Evolutionary conservation across 2,329 filamentous ascomycete genomes (phyloP).

Genomic region (Malbranchea zuffiana): DNA sequence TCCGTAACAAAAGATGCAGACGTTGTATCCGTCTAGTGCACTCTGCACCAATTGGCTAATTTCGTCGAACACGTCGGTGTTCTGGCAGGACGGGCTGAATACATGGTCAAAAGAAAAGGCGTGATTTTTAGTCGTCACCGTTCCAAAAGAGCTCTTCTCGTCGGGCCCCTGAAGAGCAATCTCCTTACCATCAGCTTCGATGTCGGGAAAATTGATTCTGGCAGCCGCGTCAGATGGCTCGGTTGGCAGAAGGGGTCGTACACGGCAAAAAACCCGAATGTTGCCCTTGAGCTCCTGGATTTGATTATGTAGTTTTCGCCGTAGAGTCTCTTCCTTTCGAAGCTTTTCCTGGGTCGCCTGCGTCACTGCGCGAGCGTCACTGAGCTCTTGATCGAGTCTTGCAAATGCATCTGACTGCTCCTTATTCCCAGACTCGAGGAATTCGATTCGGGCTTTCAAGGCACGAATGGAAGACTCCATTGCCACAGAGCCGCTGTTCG

Average conservation of each 20-base stretch:
- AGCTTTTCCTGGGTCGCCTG: conserved; percentile 68
- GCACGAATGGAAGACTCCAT: conserved; percentile 67
- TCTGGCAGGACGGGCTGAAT: conserved; percentile 66
- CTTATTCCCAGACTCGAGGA: conserved; percentile 80
- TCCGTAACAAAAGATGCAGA: conserved; percentile 97
- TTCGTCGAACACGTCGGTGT: conserved; percentile 83
- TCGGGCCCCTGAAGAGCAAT: conserved; percentile 74
- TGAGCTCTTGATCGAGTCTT: conserved; percentile 66
- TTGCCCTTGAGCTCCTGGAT: conserved; percentile 97
- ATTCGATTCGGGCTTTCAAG: conserved; percentile 71
- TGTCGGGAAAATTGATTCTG: conserved; percentile 67
- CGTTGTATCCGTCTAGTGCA: conserved; percentile 93
- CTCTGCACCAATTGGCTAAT: conserved; percentile 96
- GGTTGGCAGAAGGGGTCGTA: conserved; percentile 59
- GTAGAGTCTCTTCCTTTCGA: conserved; percentile 79
- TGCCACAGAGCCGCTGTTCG: conserved; percentile 50
- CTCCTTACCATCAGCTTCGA: conserved; percentile 71
- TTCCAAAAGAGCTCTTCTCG: conserved; percentile 69
- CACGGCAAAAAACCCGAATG: conserved; percentile 94
- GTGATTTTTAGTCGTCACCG: conserved; percentile 64
- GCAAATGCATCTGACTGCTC: conserved; percentile 79
- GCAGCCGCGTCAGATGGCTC: conserved; percentile 54
- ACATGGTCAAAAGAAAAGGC: conserved; percentile 89
- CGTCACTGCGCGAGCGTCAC: conserved; percentile 61
- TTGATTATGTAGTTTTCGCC: conserved; percentile 89